phyloP scores from a whole-genome alignment of 768 basidiomycete species.

The Amanita muscaria region DNA sequence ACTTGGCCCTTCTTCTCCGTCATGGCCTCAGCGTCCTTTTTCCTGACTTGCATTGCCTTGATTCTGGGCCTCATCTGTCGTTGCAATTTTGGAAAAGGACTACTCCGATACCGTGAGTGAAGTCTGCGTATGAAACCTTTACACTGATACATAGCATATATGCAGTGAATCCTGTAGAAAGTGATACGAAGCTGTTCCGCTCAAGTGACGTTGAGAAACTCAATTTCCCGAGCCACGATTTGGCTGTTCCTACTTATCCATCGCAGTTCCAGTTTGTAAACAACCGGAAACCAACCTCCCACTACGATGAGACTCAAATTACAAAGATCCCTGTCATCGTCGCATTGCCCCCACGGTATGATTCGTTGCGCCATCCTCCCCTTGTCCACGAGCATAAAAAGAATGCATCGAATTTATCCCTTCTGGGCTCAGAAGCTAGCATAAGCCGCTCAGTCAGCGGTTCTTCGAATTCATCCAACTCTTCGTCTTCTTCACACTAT shows the following conservation, averaged over 20 bases:
- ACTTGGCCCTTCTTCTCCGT: conserved; percentile 70
- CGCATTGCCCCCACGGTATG: neutral
- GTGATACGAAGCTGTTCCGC: conserved; percentile 29
- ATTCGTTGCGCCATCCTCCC: neutral
- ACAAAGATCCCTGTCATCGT: neutral
- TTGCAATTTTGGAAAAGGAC: conserved; percentile 70
- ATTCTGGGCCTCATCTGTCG: conserved; percentile 59
- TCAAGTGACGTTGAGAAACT: conserved; percentile 51
- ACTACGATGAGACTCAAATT: neutral
- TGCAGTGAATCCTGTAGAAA: conserved; percentile 17
- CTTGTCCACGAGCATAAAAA: neutral
- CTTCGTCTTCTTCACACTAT: neutral
- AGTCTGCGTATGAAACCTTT: neutral
- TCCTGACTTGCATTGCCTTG: conserved; percentile 46
- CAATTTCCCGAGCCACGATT: conserved; percentile 47
- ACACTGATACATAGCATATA: too few species aligned
- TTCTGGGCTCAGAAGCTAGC: neutral
- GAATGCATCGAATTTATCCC: neutral
- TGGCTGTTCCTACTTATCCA: conserved; percentile 48
- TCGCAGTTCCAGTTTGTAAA: conserved; percentile 18
- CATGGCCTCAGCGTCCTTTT: conserved; percentile 49
- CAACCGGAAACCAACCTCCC: neutral
- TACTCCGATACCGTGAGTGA: conserved; percentile 54
- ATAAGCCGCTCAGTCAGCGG: neutral
- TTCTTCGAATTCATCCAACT: neutral